Conservation (phyloP, 768 basidiomycete genomes). For the Lactarius akahatsu region DNA sequence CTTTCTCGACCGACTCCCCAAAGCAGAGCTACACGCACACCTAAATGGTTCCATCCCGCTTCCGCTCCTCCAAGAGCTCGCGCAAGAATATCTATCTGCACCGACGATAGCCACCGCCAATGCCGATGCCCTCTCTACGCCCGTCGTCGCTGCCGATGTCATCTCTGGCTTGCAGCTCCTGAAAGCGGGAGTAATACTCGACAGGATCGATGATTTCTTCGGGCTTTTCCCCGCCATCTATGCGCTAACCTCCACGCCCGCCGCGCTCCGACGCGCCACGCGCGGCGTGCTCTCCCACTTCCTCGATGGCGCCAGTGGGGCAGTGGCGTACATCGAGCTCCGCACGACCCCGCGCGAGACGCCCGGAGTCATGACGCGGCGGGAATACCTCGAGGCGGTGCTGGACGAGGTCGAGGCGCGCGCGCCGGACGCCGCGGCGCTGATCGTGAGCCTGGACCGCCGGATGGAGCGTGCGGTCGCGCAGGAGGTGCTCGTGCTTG, state of each 20-base stretch:
- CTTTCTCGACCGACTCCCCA: constrained; percentile 66
- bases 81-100: constrained; percentile 38
- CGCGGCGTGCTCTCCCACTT: constrained; percentile 66
- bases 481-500: constrained; percentile 56
- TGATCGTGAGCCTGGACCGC: constrained; percentile 78
- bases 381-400: constrained; percentile 63
- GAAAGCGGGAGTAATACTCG: constrained; percentile 43
- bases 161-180: constrained; percentile 45
- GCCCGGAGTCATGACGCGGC: constrained; percentile 49
- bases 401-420: constrained; percentile 65
- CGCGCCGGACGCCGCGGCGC: constrained; percentile 45
- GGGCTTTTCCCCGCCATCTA: constrained; percentile 75
- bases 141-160: constrained; percentile 31
- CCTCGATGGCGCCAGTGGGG: constrained; percentile 43
- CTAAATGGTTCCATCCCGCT: constrained; percentile 84
- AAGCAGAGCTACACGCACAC: constrained; percentile 86
- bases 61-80: constrained; percentile 58
- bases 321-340: constrained; percentile 77
- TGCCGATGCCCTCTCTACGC: background rate
- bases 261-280: constrained; percentile 53
- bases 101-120: background rate
- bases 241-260: constrained; percentile 63
- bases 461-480: constrained; percentile 55
- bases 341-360: constrained; percentile 74
- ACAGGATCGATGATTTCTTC: constrained; percentile 73